These are phyloP conservation scores for Nemania diffusa DNA, from an alignment of 2,329 filamentous ascomycete genomes.

Conservation along the genomic window DNA sequence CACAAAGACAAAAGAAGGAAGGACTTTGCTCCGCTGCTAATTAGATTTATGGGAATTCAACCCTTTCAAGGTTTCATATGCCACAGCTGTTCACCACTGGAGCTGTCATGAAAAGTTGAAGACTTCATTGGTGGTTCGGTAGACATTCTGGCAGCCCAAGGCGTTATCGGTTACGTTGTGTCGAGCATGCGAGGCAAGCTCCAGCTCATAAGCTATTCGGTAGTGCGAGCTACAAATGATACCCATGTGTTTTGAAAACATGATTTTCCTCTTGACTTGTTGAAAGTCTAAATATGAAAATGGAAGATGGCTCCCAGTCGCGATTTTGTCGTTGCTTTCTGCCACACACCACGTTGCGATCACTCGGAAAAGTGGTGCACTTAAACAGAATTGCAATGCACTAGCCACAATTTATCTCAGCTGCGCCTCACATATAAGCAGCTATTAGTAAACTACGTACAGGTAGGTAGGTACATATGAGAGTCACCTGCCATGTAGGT, in stretches of 20 bases:
- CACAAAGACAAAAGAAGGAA: not conserved
- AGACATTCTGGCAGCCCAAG: not conserved
- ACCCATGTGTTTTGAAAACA: constrained; percentile 12
- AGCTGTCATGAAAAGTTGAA: constrained; percentile 2
- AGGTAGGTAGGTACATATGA: not conserved
- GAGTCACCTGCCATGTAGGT: no score
- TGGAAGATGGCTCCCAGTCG: not conserved
- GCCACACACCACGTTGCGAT: not conserved
- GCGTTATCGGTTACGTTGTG: constrained; percentile 1
- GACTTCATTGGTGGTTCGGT: not conserved
- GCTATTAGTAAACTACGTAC: not conserved
- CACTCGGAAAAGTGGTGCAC: not conserved
- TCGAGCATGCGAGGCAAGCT: constrained; percentile 4
- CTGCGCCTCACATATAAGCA: not conserved
- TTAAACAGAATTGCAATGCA: not conserved
- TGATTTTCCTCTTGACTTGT: not conserved
- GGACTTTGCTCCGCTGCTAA: not conserved
- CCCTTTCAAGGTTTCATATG: not conserved
- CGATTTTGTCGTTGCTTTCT: not conserved
- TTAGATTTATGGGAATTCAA: not conserved
- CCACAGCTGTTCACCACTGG: not conserved
- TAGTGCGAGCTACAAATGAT: constrained; percentile 8
- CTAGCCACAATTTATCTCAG: not conserved
- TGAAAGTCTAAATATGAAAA: not conserved
- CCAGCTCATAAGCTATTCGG: not conserved